phyloP scores from a whole-genome alignment of 2,329 filamentous ascomycete genomes.

The Fusarium oxysporum region DNA sequence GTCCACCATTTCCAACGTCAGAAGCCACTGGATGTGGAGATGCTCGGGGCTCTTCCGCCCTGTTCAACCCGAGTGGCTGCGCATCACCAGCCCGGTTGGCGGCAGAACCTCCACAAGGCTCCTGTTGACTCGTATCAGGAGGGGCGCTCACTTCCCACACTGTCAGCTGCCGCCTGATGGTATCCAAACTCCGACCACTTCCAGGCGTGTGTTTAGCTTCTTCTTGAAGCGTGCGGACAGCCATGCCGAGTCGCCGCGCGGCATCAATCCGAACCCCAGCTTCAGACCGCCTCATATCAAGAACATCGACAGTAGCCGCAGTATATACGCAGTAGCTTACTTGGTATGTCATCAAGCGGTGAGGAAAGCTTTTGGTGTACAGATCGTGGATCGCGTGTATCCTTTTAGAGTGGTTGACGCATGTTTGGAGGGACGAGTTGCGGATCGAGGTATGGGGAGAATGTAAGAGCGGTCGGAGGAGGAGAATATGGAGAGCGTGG shows the following conservation, averaged over 20 bases:
- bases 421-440: not conserved
- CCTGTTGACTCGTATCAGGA: not conserved
- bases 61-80: too few species aligned
- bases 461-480: not conserved
- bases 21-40: not conserved
- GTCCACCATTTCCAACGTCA: not conserved
- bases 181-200: not conserved
- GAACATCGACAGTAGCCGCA: not conserved
- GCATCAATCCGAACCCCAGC: not conserved
- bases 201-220: not conserved
- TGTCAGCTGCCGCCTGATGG: not conserved
- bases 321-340: constrained; percentile 3
- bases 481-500: not conserved
- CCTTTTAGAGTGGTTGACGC: not conserved
- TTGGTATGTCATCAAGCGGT: not conserved
- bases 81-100: too few species aligned
- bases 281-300: not conserved
- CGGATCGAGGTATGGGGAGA: not conserved
- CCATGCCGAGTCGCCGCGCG: not conserved
- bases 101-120: too few species aligned
- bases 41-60: too few species aligned
- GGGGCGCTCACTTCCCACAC: not conserved
- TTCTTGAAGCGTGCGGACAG: not conserved
- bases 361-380: not conserved
- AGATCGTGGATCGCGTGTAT: not conserved